phyloP scores from a whole-genome alignment of 371 early-diverging fungal species.

The Cladochytrium tenue region DNA sequence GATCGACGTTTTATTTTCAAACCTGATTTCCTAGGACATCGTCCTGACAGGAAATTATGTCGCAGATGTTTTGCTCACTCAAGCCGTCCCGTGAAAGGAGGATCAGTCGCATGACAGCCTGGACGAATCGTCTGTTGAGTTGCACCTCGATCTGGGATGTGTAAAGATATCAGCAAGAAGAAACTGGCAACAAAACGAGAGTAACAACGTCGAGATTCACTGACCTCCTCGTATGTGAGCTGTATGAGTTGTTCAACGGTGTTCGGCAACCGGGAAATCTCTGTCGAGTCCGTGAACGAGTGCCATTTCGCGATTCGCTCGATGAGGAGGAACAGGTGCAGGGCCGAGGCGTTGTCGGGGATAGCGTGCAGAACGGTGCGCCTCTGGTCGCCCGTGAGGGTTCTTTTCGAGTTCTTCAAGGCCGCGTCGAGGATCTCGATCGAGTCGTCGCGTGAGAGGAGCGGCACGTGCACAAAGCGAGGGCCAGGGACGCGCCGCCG shows the following conservation, averaged over 20 bases:
- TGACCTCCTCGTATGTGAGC: too few relatives aligned
- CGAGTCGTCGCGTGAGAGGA: background rate
- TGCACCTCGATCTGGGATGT: background rate
- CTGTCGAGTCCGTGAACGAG: background rate
- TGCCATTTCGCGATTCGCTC: background rate
- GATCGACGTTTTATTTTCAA: background rate
- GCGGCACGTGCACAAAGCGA: background rate
- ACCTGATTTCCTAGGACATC: background rate
- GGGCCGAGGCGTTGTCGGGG: background rate
- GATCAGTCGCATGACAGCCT: background rate
- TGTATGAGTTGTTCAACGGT: background rate
- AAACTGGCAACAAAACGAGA: too few relatives aligned
- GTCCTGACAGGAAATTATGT: background rate
- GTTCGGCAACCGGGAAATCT: background rate
- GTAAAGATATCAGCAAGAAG: too few relatives aligned
- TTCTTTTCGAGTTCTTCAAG: background rate
- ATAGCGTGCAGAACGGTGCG: background rate
- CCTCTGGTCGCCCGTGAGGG: background rate
- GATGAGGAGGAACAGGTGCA: background rate
- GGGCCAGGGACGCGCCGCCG: background rate
- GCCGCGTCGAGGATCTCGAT: background rate
- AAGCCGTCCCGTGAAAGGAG: background rate
- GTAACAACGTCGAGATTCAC: too few relatives aligned
- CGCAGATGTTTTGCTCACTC: background rate
- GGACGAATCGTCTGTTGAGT: background rate